Evolutionary conservation across 2,329 filamentous ascomycete genomes (phyloP), one percentile per base, ranked within the genome.

Genomic region (Claviceps citrina): DNA sequence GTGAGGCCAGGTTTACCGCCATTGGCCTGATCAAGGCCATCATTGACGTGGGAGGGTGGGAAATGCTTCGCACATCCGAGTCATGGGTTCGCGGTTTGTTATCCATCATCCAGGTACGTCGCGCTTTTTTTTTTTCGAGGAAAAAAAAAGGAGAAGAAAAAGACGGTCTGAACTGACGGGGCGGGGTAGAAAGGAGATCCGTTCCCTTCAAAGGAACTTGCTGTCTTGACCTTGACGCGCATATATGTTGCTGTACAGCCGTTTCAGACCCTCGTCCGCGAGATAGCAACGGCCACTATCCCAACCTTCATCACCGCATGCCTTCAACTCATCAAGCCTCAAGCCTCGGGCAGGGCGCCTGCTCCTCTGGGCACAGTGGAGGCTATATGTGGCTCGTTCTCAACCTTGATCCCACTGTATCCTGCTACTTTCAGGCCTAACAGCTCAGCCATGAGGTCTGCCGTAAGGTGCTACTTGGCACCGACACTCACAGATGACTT

Each of bases 241-340:
- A 86, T 95, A 49, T 95, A 91, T 62, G 71, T 77, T 49, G 71
- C 91, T 27, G 81, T 87, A 31, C 83, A 86, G 53, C 76, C 80
- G 28, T 86, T 86, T 54, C 84, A 81, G 44, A 91, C 84, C 7
- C 67, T 95, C 39, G 69, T 89, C 33, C 73, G 89, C 50, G 87
- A 95, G 55, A 84, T 95, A 44, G 87, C 83, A 1, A 93, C 86
- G 0, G 85, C 85, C 3, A 83, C 76, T 3, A 64, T 95, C 16
- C 76, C 84, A 1, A 64, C 71, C 1, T 93, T 89, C 51, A 70
- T 87, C 34, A 77, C 74, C 1, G 69, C 80, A 3, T 85, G 81
- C 50, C 59, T 94, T 33, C 76, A 80, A 50, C 66, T 89, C 33
- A 61, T 73, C 54, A 67, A 76, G 47, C 55, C 62, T 0, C 56